Evolutionary conservation across 2,329 filamentous ascomycete species (phyloP).

Genomic region (Penicillium olsonii): DNA sequence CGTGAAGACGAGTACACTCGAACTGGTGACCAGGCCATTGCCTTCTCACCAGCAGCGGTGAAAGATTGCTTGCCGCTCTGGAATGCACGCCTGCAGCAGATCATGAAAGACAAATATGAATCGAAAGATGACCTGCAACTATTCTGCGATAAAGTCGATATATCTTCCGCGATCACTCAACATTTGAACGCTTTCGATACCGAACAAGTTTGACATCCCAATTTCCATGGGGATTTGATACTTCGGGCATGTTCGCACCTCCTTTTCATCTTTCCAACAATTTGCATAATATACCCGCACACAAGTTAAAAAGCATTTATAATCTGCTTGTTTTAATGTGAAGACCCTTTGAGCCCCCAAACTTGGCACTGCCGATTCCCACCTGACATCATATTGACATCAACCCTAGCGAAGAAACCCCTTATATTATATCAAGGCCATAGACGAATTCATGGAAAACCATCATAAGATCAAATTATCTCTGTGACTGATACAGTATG

Average conservation of each 20-base stretch:
- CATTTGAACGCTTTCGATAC: conserved; percentile 1
- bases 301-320: no score
- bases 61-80: conserved; percentile 8
- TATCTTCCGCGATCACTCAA: conserved; percentile 4
- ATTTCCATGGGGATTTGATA: no score
- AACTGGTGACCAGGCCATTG: not conserved
- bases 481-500: not conserved
- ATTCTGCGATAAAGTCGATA: conserved; percentile 4
- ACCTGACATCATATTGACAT: conserved; percentile 21
- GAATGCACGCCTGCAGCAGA: conserved; percentile 11
- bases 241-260: not conserved
- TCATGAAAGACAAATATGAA: conserved; percentile 15
- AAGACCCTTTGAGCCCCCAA: no score
- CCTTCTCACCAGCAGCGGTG: conserved; percentile 7
- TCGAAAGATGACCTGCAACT: not conserved
- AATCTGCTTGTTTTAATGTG: no score
- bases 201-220: not conserved
- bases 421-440: not conserved
- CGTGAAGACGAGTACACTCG: conserved; percentile 4
- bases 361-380: not conserved
- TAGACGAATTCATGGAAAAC: no score
- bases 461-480: not conserved
- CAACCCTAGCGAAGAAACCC: conserved; percentile 1
- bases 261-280: not conserved
- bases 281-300: not conserved